A percentile compares a stretch with the other conserved stretches of the same genome.
These are phyloP conservation scores for Candida tammaniensis DNA, from an alignment of 805 yeast genomes.

Conservation along the genomic window DNA sequence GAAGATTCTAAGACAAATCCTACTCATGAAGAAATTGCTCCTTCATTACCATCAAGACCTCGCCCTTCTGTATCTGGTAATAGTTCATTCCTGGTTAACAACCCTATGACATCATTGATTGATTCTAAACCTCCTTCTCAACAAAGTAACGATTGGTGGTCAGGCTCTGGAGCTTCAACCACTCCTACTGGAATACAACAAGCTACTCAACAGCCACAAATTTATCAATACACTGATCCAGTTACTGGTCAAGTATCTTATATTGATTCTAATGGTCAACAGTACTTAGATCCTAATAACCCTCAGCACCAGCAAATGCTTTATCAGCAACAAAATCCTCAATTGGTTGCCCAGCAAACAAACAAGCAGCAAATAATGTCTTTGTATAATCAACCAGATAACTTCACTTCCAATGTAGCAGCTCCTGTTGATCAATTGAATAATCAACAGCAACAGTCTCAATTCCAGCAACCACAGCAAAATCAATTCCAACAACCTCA, in stretches of 20 bases:
- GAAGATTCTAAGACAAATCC: conserved; percentile 36
- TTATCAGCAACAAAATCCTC: conserved; percentile 33
- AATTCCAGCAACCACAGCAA: conserved; percentile 15
- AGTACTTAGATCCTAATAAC: conserved; percentile 48
- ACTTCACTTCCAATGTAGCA: conserved; percentile 25
- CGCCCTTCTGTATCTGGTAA: conserved; percentile 14
- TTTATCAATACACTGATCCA: conserved; percentile 70
- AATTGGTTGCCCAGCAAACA: conserved; percentile 32
- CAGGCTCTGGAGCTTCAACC: conserved; percentile 10
- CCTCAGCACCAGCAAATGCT: conserved; percentile 44
- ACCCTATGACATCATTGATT: conserved; percentile 21
- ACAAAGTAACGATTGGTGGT: conserved; percentile 33
- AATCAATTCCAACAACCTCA: conserved; percentile 8
- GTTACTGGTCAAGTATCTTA: conserved; percentile 64
- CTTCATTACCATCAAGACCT: conserved; percentile 45
- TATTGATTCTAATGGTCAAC: conserved; percentile 68
- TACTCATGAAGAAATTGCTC: conserved; percentile 41
- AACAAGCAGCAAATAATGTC: conserved; percentile 39
- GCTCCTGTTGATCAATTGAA: conserved; percentile 15
- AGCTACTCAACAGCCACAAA: conserved; percentile 38
- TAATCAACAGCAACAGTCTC: conserved; percentile 10
- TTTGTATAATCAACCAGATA: conserved; percentile 39
- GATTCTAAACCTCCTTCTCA: conserved; percentile 6
- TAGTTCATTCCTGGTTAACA: conserved; percentile 21
- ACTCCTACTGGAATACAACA: conserved; percentile 3